phyloP scores from a whole-genome alignment of 306 rosid genomes.

The Delonix regia region DNA sequence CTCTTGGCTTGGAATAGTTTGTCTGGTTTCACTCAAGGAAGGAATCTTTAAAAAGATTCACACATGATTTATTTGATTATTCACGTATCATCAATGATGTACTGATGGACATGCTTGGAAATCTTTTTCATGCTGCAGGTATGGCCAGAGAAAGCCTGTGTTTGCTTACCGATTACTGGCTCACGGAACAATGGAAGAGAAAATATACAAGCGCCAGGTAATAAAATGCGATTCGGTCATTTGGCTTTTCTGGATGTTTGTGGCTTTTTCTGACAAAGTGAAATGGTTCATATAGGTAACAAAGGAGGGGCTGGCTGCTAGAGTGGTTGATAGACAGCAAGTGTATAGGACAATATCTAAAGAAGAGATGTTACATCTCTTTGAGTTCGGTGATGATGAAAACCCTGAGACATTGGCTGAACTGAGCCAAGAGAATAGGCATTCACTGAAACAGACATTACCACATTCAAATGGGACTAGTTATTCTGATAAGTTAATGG shows the following conservation, averaged over 20 bases:
- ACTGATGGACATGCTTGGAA: slow-evolving; percentile 18
- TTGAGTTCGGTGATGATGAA: slow-evolving; percentile 96
- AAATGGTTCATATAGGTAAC: slow-evolving; percentile 70
- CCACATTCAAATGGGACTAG: slow-evolving; percentile 78
- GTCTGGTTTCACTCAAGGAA: slow-evolving; percentile 25
- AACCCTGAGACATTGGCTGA: slow-evolving; percentile 64
- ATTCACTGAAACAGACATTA: slow-evolving; percentile 50
- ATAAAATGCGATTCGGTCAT: slow-evolving; percentile 28
- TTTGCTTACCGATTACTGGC: slow-evolving; percentile 96
- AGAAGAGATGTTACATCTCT: slow-evolving; percentile 98
- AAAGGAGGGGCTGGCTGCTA: slow-evolving; percentile 98
- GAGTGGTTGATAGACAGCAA: slow-evolving; percentile 96
- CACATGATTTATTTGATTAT: slow-evolving; percentile 4
- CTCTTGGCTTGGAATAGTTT: slow-evolving; percentile 21
- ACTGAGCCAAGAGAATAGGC: slow-evolving; percentile 55
- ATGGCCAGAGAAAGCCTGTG: slow-evolving; percentile 96
- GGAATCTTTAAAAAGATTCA: slow-evolving; percentile 3
- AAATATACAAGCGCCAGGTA: slow-evolving; percentile 99
- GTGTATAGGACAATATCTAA: slow-evolving; percentile 89
- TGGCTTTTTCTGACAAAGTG: slow-evolving; percentile 32
- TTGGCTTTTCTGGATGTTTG: slow-evolving; percentile 32
- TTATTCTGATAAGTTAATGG: slow-evolving; percentile 90
- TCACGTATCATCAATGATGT: background rate
- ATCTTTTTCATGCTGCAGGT: slow-evolving; percentile 56
- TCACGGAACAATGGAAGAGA: slow-evolving; percentile 98